Percentiles rank a stretch among this genome's conserved stretches.
phyloP scores from a whole-genome alignment of 495 filamentous ascomycete species.

The Xylaria telfairii region DNA sequence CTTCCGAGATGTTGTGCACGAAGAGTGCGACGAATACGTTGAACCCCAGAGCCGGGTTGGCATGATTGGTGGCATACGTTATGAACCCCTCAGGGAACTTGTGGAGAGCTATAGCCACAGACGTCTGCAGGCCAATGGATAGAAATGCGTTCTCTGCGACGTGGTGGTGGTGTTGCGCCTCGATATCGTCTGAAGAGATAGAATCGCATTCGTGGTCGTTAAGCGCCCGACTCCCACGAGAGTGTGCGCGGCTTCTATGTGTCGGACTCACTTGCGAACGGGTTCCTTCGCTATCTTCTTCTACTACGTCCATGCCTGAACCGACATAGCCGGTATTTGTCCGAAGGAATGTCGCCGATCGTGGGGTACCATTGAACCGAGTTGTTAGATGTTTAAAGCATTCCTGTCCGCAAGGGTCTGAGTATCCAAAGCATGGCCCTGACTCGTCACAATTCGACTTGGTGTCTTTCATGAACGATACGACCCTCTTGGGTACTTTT shows the following conservation, averaged over 20 bases:
- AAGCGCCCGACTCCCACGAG: slow-evolving; percentile 36
- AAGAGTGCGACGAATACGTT: slow-evolving; percentile 94
- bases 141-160: slow-evolving; percentile 95
- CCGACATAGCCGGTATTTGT: slow-evolving; percentile 31
- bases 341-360: slow-evolving; percentile 36
- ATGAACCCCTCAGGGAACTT: slow-evolving; percentile 99
- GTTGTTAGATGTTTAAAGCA: slow-evolving; percentile 66
- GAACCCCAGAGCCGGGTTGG: slow-evolving; percentile 83
- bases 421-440: slow-evolving; percentile 83
- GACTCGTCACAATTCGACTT: slow-evolving; percentile 73
- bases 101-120: slow-evolving; percentile 91
- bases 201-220: slow-evolving; percentile 39
- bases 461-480: slow-evolving; percentile 69
- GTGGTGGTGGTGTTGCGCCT: slow-evolving; percentile 83
- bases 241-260: slow-evolving; percentile 37
- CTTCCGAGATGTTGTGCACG: slow-evolving; percentile 97
- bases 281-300: slow-evolving; percentile 35
- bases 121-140: slow-evolving; percentile 90
- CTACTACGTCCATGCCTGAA: slow-evolving; percentile 30
- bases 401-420: slow-evolving; percentile 83
- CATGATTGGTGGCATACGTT: slow-evolving; percentile 97
- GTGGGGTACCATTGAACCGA: slow-evolving; percentile 33
- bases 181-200: slow-evolving; percentile 44
- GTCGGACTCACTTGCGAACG: slow-evolving; percentile 34
- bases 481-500: slow-evolving; percentile 58